A percentile compares a stretch with the other conserved stretches of the same genome.
These are phyloP conservation scores for Nelumbo lutea DNA, from an alignment of 164 flowering plant species.

Conservation along the genomic window DNA sequence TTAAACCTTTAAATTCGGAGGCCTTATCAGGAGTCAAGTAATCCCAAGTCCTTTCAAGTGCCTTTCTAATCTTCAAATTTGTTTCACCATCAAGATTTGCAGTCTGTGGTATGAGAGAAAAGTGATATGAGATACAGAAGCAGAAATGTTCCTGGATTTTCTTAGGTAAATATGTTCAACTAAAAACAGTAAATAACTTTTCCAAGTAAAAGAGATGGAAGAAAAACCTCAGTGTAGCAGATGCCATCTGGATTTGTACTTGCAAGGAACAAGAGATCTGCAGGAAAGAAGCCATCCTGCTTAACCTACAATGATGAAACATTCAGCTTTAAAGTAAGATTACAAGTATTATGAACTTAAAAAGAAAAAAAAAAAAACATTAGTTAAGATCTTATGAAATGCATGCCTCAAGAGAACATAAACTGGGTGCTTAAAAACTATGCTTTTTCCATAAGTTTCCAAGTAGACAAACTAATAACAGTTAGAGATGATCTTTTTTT, in stretches of 20 bases:
- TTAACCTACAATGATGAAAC: constrained; percentile 54
- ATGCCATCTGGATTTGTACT: constrained; percentile 94
- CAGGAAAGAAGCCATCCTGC: constrained; percentile 93
- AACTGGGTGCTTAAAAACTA: too few relatives aligned
- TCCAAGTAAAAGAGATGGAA: background rate
- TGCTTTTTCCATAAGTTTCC: too few relatives aligned
- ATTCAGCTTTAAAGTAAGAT: background rate
- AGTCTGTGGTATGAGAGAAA: constrained; percentile 44
- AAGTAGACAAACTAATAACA: too few relatives aligned
- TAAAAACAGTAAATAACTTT: background rate
- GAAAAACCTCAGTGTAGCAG: constrained; percentile 83
- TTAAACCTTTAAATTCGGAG: constrained; percentile 76
- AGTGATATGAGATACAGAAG: background rate
- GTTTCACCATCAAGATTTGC: constrained; percentile 99
- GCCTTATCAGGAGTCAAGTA: constrained; percentile 83
- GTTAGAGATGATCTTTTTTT: too few relatives aligned
- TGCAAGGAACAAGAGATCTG: constrained; percentile 85
- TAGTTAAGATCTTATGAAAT: too few relatives aligned
- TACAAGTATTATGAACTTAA: background rate
- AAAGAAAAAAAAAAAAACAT: background rate
- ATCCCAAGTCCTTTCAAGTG: constrained; percentile 96
- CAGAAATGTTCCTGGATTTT: background rate
- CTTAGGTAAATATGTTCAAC: background rate
- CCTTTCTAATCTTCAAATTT: constrained; percentile 96
- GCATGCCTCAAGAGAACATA: too few relatives aligned